These are phyloP conservation scores for Firmiana major DNA, from an alignment of 345 rosid genomes.

Conservation along the genomic window DNA sequence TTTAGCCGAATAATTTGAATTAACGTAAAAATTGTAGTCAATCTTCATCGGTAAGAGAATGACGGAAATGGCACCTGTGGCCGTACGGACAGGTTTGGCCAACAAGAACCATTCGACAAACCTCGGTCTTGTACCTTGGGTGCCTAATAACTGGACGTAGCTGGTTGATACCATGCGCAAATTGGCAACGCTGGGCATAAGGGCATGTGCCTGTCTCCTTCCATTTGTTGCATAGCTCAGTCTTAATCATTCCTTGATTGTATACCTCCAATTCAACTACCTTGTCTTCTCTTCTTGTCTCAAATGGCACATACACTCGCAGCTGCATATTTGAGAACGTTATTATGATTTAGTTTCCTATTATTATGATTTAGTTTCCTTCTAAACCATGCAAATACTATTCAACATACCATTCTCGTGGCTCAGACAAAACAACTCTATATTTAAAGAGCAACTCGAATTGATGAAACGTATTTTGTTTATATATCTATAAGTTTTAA, in stretches of 20 bases:
- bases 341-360: neutral
- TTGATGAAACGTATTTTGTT: too few species aligned
- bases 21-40: slow-evolving; percentile 34
- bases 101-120: slow-evolving; percentile 71
- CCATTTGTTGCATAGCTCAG: slow-evolving; percentile 98
- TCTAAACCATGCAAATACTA: neutral
- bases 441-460: too few species aligned
- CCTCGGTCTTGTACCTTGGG: slow-evolving; percentile 85
- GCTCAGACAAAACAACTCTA: too few species aligned
- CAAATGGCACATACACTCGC: slow-evolving; percentile 26
- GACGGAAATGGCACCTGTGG: slow-evolving; percentile 95
- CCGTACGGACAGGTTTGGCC: slow-evolving; percentile 80
- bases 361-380: neutral
- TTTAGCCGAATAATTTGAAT: neutral
- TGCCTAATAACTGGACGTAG: slow-evolving; percentile 87
- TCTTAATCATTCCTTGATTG: slow-evolving; percentile 84
- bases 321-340: slow-evolving; percentile 23
- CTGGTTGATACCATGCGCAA: slow-evolving; percentile 85
- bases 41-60: slow-evolving; percentile 79
- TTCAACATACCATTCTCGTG: neutral
- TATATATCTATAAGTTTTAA: too few species aligned
- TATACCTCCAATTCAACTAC: slow-evolving; percentile 59
- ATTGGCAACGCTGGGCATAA: slow-evolving; percentile 69
- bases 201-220: slow-evolving; percentile 89
- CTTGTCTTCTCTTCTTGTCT: slow-evolving; percentile 41